A percentile compares a stretch with the other conserved stretches of the same genome.
These are phyloP conservation scores for Trichocladium antarcticum DNA, from an alignment of 495 filamentous ascomycete species.

Conservation along the genomic window DNA sequence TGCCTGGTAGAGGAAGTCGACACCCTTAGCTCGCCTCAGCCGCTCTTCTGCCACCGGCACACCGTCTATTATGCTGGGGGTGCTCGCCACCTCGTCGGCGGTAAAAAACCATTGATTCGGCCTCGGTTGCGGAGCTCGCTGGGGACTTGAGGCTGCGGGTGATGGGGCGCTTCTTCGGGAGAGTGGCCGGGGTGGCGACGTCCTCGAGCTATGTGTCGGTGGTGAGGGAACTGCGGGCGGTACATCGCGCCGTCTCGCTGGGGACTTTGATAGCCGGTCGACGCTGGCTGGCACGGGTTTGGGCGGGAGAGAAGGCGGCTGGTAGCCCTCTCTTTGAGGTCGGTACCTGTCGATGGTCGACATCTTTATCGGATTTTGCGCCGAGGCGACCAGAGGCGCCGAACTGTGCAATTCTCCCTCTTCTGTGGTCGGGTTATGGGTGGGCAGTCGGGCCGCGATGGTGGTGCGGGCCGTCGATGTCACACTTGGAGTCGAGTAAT, in stretches of 20 bases:
- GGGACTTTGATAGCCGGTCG: slow-evolving; percentile 34
- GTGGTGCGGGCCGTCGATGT: neutral
- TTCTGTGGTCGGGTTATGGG: neutral
- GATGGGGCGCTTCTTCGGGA: slow-evolving; percentile 33
- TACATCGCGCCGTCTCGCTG: slow-evolving; percentile 37
- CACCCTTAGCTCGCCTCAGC: slow-evolving; percentile 70
- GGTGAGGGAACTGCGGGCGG: slow-evolving; percentile 45
- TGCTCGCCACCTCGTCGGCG: slow-evolving; percentile 64
- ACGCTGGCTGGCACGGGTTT: slow-evolving; percentile 30
- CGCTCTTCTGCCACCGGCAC: slow-evolving; percentile 64
- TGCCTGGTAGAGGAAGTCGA: slow-evolving; percentile 91
- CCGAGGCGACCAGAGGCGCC: too few species aligned
- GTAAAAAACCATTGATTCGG: slow-evolving; percentile 80
- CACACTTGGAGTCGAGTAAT: neutral
- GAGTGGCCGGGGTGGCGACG: slow-evolving; percentile 39
- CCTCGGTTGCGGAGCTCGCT: slow-evolving; percentile 20
- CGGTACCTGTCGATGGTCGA: slow-evolving; percentile 44
- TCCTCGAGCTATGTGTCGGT: slow-evolving; percentile 37
- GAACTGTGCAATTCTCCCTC: too few species aligned
- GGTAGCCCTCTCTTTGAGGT: slow-evolving; percentile 37
- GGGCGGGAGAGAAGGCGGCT: slow-evolving; percentile 29
- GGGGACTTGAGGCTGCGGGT: slow-evolving; percentile 28
- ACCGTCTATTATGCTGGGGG: slow-evolving; percentile 78
- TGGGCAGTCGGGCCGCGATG: neutral
- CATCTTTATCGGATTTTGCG: slow-evolving; percentile 6